These are phyloP conservation scores for Jatropha curcas DNA, from an alignment of 345 rosid genomes.

Conservation along the genomic window DNA sequence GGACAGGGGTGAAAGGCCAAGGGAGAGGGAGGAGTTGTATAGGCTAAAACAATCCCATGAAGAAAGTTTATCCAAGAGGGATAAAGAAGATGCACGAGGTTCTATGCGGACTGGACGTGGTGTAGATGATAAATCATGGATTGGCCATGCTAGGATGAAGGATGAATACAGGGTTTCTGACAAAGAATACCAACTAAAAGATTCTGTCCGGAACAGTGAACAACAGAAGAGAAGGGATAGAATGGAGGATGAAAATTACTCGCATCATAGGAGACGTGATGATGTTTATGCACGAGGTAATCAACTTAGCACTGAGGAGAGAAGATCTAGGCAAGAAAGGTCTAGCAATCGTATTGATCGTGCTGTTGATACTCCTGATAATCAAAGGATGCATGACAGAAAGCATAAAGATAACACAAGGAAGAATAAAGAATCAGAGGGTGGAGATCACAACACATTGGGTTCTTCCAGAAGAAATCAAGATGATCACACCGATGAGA, in stretches of 20 bases:
- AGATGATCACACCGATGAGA: slow-evolving; percentile 60
- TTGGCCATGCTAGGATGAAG: slow-evolving; percentile 50
- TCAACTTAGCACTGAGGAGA: slow-evolving; percentile 51
- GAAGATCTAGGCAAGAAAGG: slow-evolving; percentile 72
- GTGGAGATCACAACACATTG: slow-evolving; percentile 45
- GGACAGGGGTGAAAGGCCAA: slow-evolving; percentile 71
- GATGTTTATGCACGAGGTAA: slow-evolving; percentile 59
- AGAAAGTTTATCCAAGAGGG: slow-evolving; percentile 56
- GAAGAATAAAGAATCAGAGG: slow-evolving; percentile 69
- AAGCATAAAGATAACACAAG: slow-evolving; percentile 64
- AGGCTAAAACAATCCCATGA: slow-evolving; percentile 56
- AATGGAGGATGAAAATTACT: slow-evolving; percentile 58
- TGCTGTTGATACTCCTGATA: slow-evolving; percentile 52
- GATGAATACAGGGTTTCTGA: slow-evolving; percentile 67
- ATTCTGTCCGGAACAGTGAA: slow-evolving; percentile 57
- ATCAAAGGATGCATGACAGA: slow-evolving; percentile 59
- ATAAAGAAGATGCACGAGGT: slow-evolving; percentile 68
- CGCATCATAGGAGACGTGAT: slow-evolving; percentile 61
- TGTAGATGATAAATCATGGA: slow-evolving; percentile 73
- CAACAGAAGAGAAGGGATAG: slow-evolving; percentile 69
- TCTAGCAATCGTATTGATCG: slow-evolving; percentile 56
- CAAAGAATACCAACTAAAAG: slow-evolving; percentile 67
- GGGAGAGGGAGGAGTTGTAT: slow-evolving; percentile 70
- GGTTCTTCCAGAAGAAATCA: slow-evolving; percentile 57
- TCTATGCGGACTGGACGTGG: slow-evolving; percentile 55